Base-by-base conservation (phyloP, 495 filamentous ascomycete species). In the Aspergillus olivimuriae region DNA sequence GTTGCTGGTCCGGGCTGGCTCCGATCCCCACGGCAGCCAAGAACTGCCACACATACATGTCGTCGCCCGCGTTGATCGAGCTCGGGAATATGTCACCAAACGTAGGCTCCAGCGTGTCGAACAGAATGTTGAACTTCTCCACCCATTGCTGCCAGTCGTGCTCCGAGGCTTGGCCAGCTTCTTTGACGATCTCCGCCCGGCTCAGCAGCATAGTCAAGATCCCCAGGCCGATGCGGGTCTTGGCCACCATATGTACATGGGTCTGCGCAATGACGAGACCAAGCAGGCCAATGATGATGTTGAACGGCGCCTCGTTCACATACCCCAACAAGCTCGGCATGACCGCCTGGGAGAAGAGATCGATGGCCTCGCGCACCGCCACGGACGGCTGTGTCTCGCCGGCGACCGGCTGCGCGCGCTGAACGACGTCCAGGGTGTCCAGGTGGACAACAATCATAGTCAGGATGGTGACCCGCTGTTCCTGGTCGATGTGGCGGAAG, bases 11-110 rank as follows among this genome's bases (percentile, higher is more conserved):
- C 6, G 87, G 87, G 61, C 78, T 89, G 26, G 92, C 90, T 24
- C 88, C 89, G 48, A 94, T 89, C 33, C 92, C 92, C 47, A 94
- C 83, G 7, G 90, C 89, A 14, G 92, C 92, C 47, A 98, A 74
- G 64, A 97, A 95, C 62, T 96, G 89, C 92, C 92, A 98, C 12
- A 96, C 89, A 55, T 96, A 94, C 52, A 92, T 81, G 56, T 98
- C 92, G 44, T 92, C 85, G 36, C 82, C 82, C 14, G 86, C 74
- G 48, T 81, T 86, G 48, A 91, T 86, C 4, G 83, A 80, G 14
- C 83, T 82, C 1, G 89, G 88, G 78, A 98, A 97, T 42, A 95
- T 81, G 41, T 84, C 73, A 14, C 80, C 83, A 28, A 97, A 77
- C 9, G 79, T 77, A 11, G 86, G 86, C 61, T 97, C 90, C 15